Evolutionary conservation across 495 filamentous ascomycete genomes (phyloP), one percentile per base, ranked within the genome.

Genomic region (Entonaema liquescens): DNA sequence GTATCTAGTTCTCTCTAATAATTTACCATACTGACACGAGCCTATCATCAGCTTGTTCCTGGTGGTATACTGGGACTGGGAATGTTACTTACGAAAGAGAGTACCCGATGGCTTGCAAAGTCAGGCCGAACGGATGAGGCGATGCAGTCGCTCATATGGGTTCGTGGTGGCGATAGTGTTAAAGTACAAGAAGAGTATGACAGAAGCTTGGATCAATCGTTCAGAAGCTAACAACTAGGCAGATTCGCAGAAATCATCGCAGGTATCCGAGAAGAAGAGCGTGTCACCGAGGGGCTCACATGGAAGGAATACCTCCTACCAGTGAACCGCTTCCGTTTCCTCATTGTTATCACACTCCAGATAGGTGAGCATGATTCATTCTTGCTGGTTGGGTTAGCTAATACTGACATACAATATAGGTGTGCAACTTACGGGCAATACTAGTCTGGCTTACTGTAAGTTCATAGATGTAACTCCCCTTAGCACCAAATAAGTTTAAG

Each of bases 401-500:
- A 3, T 28, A 33, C 55, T 64, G 21, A 70, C n/a, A 31, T 21
- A 1, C 5, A 21, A 35, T 26, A 4, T 81, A 53, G 81, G 81
- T 11, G 84, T 79, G 2, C 82, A 84, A 66, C 68, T 84, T 5
- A 84, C 83, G 8, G 82, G 83, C 7, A 84, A 84, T 28, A 85
- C 82, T 12, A 83, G 81, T 1, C 70, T 84, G 19, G 83, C 83
- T 0, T 84, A 85, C 74, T 84, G 74, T 74, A 60, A 56, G 74
- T 65, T 52, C 5, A 60, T 42, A 26, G 0, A 15, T 25, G 0
- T 15, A 7, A 17, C 12, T 28, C 52, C 5, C 11, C 1, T 47
- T 9, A 23, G 15, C 2, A 3, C n/a, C 12, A 2, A 12, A 36
- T 26, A 40, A 23, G 2, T 17, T 40, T 62, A 82, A 68, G 28